phyloP scores from a whole-genome alignment of 257 asterid species.

The Nyctanthes arbortristis region DNA sequence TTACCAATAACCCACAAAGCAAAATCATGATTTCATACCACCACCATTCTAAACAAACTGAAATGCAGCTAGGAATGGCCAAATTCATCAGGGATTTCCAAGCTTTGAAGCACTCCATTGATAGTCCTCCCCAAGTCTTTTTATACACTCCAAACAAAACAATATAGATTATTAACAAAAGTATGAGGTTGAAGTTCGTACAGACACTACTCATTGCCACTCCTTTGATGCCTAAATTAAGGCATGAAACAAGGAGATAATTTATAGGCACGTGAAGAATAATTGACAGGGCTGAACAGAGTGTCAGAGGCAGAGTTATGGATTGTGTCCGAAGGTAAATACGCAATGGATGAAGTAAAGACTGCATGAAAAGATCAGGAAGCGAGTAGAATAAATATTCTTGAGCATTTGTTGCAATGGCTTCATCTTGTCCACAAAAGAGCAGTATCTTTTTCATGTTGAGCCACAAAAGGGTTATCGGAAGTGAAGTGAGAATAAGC shows the following conservation, averaged over 20 bases:
- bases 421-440: constrained; percentile 55
- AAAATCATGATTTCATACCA: constrained; percentile 89
- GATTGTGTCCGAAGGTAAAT: constrained; percentile 73
- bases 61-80: constrained; percentile 79
- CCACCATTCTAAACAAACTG: constrained; percentile 91
- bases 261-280: constrained; percentile 62
- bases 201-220: constrained; percentile 60
- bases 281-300: constrained; percentile 58
- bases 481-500: constrained; percentile 54
- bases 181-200: constrained; percentile 64
- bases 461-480: constrained; percentile 69
- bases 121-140: constrained; percentile 57
- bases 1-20: constrained; percentile 57
- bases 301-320: constrained; percentile 65
- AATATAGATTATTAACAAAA: constrained; percentile 43
- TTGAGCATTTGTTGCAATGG: constrained; percentile 63
- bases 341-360: constrained; percentile 66
- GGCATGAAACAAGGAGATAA: constrained; percentile 53
- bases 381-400: constrained; percentile 48
- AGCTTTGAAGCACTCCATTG: constrained; percentile 51
- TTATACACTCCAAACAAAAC: constrained; percentile 47
- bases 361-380: constrained; percentile 61
- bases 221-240: constrained; percentile 57
- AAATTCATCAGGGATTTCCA: constrained; percentile 57
- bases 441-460: constrained; percentile 56